Percentiles rank a stretch among this genome's conserved stretches.
phyloP scores from a whole-genome alignment of 768 basidiomycete species.

The Cantharellus anzutake region DNA sequence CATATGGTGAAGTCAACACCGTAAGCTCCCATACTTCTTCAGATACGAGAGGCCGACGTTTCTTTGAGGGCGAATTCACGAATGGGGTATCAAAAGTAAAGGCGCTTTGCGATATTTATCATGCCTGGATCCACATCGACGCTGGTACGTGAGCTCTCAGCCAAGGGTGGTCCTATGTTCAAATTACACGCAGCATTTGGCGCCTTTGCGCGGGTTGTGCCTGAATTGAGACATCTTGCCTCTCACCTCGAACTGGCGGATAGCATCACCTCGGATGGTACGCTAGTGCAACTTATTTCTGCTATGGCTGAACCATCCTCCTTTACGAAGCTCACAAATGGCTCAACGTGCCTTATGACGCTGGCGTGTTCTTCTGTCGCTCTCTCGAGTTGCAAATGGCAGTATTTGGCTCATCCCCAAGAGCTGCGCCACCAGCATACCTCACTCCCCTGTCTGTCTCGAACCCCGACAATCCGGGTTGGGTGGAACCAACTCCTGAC shows the following conservation, averaged over 20 bases:
- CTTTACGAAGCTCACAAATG: conserved; percentile 16
- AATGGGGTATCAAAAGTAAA: conserved; percentile 16
- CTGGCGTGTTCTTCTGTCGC: conserved; percentile 23
- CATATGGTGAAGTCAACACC: conserved; percentile 27
- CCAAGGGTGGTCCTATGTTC: not conserved
- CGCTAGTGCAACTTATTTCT: not conserved
- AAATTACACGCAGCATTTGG: conserved; percentile 20
- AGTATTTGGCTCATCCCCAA: conserved; percentile 19
- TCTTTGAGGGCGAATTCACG: conserved; percentile 17
- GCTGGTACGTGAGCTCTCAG: conserved; percentile 15
- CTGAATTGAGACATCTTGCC: conserved; percentile 15
- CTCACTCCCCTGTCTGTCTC: conserved; percentile 11
- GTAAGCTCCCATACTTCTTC: conserved; percentile 8
- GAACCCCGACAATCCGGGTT: not conserved
- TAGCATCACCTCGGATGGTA: conserved; percentile 22
- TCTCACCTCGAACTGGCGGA: conserved; percentile 21
- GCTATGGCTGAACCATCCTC: not conserved
- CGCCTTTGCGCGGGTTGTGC: conserved; percentile 21
- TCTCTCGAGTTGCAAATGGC: conserved; percentile 12
- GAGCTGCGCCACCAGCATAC: conserved; percentile 18
- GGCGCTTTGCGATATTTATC: conserved; percentile 18
- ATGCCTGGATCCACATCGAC: conserved; percentile 26
- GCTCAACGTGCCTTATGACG: conserved; percentile 25
- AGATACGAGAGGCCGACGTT: too few species aligned
- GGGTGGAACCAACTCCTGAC: not conserved